A percentile compares a stretch with the other conserved stretches of the same genome.
phyloP scores from a whole-genome alignment of 73 alveolate genomes.

The Tetrahymena malaccensis region DNA sequence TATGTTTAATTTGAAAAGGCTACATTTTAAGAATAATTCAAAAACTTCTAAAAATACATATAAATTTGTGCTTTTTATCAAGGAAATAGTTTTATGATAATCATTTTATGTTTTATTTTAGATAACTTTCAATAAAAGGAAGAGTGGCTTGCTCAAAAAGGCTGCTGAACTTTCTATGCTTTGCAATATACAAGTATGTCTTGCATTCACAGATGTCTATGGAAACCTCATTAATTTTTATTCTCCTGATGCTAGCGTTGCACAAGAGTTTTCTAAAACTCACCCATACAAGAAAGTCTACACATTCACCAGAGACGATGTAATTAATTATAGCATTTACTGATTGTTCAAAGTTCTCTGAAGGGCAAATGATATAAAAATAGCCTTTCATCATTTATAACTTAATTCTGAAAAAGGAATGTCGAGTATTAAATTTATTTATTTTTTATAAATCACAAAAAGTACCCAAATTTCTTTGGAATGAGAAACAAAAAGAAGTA shows the following conservation, averaged over 20 bases:
- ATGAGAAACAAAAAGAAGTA: not conserved
- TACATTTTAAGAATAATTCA: not conserved
- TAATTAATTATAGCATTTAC: not conserved
- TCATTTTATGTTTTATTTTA: not conserved
- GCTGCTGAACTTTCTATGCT: slow-evolving; percentile 40
- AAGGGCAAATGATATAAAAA: not conserved
- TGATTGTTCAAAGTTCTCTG: not conserved
- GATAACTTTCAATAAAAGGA: slow-evolving; percentile 40
- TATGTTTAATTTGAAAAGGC: not conserved
- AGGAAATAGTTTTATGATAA: not conserved
- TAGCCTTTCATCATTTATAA: not conserved
- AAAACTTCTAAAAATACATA: not conserved
- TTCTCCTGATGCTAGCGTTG: not conserved
- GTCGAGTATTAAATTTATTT: too few relatives aligned
- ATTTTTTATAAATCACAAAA: not conserved
- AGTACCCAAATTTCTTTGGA: not conserved
- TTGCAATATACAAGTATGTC: slow-evolving; percentile 22
- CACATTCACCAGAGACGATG: not conserved
- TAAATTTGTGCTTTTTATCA: not conserved
- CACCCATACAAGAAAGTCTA: not conserved
- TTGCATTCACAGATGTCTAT: slow-evolving; percentile 27
- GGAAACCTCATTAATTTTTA: not conserved
- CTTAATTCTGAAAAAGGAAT: not conserved
- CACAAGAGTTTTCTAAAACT: not conserved
- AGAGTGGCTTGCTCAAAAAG: slow-evolving; percentile 31